Percentiles rank a stretch among this genome's conserved stretches.
phyloP scores from a whole-genome alignment of 1,139 yeast species.

The Saccharomyces hybrid region DNA sequence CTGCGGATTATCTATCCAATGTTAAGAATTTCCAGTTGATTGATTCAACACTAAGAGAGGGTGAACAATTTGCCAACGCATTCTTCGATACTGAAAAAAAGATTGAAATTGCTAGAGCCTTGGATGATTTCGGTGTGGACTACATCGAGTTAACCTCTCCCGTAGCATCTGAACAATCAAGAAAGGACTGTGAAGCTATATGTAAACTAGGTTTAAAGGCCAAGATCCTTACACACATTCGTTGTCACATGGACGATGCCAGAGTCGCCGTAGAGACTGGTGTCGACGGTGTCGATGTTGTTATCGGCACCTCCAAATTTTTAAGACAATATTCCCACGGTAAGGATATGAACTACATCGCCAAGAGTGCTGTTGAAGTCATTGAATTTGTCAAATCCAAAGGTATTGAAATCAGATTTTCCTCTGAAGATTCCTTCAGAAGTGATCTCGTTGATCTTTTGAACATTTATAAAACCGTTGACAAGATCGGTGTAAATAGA shows the following conservation, averaged over 20 bases:
- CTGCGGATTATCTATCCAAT: conserved; percentile 84
- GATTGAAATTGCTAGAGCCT: conserved; percentile 94
- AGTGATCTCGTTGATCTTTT: conserved; percentile 91
- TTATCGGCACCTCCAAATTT: conserved; percentile 95
- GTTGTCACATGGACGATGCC: conserved; percentile 99
- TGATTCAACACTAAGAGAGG: conserved; percentile 72
- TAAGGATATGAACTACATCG: conserved; percentile 97
- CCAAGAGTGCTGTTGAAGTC: conserved; percentile 92
- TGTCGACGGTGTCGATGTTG: conserved; percentile 98
- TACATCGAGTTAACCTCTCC: conserved; percentile 97
- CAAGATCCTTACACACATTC: conserved; percentile 82
- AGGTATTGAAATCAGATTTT: conserved; percentile 94
- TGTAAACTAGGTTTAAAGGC: conserved; percentile 96
- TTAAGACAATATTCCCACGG: conserved; percentile 94
- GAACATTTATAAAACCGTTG: conserved; percentile 93
- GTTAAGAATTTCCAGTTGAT: conserved; percentile 74
- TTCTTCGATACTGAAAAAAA: conserved; percentile 92
- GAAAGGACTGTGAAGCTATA: conserved; percentile 93
- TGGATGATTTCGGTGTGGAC: conserved; percentile 97
- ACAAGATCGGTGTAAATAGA: conserved; percentile 95
- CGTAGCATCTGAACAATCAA: conserved; percentile 92
- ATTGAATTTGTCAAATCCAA: conserved; percentile 96
- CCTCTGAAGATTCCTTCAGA: conserved; percentile 96
- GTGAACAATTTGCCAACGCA: conserved; percentile 98
- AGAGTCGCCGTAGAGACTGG: conserved; percentile 96